Evolutionary conservation across 2,329 filamentous ascomycete species (phyloP).

Genomic region (Thielaviopsis populi): DNA sequence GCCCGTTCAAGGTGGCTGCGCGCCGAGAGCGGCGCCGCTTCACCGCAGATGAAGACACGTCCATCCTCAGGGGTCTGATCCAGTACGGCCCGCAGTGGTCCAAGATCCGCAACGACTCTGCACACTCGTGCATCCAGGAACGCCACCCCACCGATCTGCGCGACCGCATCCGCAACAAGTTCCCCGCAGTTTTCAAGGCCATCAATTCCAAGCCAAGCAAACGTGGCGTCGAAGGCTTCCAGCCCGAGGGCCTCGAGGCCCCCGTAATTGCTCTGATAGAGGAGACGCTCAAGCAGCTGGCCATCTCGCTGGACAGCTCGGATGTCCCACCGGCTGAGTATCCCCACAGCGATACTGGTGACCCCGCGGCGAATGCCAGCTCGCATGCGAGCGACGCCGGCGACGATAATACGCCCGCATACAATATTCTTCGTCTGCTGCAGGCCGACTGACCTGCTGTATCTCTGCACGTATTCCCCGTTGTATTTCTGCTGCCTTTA

Average conservation of each 20-base stretch:
- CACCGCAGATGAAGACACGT: constrained; percentile 45
- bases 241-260: constrained; percentile 35
- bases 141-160: constrained; percentile 48
- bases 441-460: background rate
- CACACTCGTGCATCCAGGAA: constrained; percentile 38
- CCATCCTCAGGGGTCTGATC: constrained; percentile 45
- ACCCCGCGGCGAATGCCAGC: background rate
- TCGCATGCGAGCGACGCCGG: background rate
- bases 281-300: constrained; percentile 29
- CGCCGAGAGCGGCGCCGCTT: constrained; percentile 46
- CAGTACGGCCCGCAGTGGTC: constrained; percentile 50
- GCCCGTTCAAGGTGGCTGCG: constrained; percentile 46
- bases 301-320: background rate
- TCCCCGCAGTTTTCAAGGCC: constrained; percentile 32
- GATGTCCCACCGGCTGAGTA: background rate
- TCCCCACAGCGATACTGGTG: background rate
- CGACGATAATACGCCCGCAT: background rate
- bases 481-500: too few relatives aligned
- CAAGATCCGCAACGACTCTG: constrained; percentile 45
- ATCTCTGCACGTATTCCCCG: background rate
- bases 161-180: constrained; percentile 49
- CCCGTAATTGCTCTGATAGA: constrained; percentile 36
- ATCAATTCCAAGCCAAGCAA: constrained; percentile 6
- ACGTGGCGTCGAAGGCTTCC: constrained; percentile 20
- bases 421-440: background rate